phyloP scores from a whole-genome alignment of 495 filamentous ascomycete species.

The Podospora pseudocomata region DNA sequence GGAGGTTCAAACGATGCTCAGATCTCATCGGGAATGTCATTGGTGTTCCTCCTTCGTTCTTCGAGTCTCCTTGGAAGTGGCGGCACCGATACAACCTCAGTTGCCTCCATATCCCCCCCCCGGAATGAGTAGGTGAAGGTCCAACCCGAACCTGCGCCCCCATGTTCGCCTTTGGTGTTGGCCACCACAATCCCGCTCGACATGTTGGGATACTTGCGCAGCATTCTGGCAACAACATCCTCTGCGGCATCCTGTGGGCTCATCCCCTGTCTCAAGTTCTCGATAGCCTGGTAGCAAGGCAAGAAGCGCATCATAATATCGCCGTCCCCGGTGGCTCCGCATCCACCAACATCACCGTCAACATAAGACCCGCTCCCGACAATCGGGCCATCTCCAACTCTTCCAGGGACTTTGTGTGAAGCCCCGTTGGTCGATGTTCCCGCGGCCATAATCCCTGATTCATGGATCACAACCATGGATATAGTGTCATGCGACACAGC shows the following conservation, averaged over 20 bases:
- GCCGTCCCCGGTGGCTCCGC: slow-evolving; percentile 49
- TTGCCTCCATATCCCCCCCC: slow-evolving; percentile 40
- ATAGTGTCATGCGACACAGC: slow-evolving; percentile 43
- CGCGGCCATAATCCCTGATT: slow-evolving; percentile 40
- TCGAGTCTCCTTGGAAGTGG: slow-evolving; percentile 14
- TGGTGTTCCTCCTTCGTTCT: background rate
- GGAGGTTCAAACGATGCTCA: background rate
- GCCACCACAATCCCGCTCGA: slow-evolving; percentile 47
- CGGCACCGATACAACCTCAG: slow-evolving; percentile 39
- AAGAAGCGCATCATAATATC: slow-evolving; percentile 52
- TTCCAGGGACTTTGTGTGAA: slow-evolving; percentile 44
- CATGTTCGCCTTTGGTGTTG: slow-evolving; percentile 40
- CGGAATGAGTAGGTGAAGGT: slow-evolving; percentile 46
- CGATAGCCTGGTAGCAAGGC: slow-evolving; percentile 50
- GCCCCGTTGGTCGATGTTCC: slow-evolving; percentile 51
- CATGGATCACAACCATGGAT: slow-evolving; percentile 43
- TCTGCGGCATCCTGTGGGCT: slow-evolving; percentile 40
- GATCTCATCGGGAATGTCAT: slow-evolving; percentile 3
- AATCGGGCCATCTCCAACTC: slow-evolving; percentile 49
- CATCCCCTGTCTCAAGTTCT: slow-evolving; percentile 45
- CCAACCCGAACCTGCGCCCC: slow-evolving; percentile 46
- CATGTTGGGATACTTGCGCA: slow-evolving; percentile 40
- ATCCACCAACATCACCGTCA: slow-evolving; percentile 47
- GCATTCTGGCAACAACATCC: slow-evolving; percentile 44
- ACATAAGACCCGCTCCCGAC: slow-evolving; percentile 48